A percentile compares a stretch with the other conserved stretches of the same genome.
Conservation (phyloP, 208 protist genomes). For the Acanthamoeba healyi region DNA sequence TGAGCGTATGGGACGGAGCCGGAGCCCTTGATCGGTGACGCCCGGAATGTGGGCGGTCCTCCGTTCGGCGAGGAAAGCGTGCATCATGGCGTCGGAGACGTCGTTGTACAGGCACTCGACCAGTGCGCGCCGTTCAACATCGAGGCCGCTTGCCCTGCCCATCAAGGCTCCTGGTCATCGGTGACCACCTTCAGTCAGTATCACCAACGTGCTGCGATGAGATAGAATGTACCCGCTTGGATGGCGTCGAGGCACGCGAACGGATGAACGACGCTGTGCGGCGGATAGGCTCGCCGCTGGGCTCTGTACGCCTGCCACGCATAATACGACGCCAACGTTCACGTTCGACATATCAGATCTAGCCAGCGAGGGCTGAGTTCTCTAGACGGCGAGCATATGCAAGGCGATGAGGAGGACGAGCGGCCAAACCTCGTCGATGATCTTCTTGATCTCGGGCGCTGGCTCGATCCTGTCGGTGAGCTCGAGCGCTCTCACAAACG, state of each 20-base stretch:
- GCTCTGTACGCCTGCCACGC: slow-evolving; percentile 29
- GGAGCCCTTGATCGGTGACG: slow-evolving; percentile 8
- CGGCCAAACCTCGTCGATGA: background rate
- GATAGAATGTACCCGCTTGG: background rate
- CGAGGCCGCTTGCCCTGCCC: slow-evolving; percentile 76
- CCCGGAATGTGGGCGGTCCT: slow-evolving; percentile 72
- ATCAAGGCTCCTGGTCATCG: background rate
- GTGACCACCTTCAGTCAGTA: background rate
- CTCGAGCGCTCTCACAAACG: background rate
- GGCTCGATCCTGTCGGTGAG: background rate
- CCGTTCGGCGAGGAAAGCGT: slow-evolving; percentile 90
- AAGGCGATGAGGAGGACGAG: too few relatives aligned
- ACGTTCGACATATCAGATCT: too few relatives aligned
- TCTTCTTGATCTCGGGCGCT: background rate
- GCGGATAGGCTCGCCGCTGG: background rate
- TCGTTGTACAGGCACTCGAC: slow-evolving; percentile 79
- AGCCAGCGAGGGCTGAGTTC: too few relatives aligned
- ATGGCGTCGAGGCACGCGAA: slow-evolving; percentile 44
- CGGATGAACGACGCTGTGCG: slow-evolving; percentile 22
- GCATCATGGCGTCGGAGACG: slow-evolving; percentile 89
- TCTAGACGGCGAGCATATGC: too few relatives aligned
- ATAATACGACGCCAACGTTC: too few relatives aligned
- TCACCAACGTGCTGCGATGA: background rate
- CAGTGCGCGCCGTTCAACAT: slow-evolving; percentile 88
- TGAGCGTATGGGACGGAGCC: slow-evolving; percentile 29